Percentiles rank a stretch among this genome's conserved stretches.
Conservation (phyloP, 371 early-diverging fungal genomes). For the Mucor indicus region DNA sequence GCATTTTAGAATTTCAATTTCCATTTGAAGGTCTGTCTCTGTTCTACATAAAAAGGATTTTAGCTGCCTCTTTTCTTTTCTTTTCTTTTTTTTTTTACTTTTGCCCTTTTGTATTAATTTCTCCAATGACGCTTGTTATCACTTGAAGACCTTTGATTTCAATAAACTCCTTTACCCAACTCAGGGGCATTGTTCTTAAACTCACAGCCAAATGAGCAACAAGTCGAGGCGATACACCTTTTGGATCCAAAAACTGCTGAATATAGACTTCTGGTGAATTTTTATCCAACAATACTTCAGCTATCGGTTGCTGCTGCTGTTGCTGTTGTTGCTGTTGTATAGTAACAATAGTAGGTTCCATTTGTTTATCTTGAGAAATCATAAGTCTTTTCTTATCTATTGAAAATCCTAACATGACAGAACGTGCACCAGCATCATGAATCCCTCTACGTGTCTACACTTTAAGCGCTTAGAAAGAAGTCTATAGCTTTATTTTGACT, state of each 20-base stretch:
- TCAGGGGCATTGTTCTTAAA: slow-evolving; percentile 72
- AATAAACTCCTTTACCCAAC: slow-evolving; percentile 67
- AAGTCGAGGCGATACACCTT: slow-evolving; percentile 55
- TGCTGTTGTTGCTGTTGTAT: background rate
- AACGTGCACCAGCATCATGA: slow-evolving; percentile 31
- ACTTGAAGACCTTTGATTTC: slow-evolving; percentile 68
- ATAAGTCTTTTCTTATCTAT: slow-evolving; percentile 51
- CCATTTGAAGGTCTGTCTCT: slow-evolving; percentile 73
- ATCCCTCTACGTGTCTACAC: slow-evolving; percentile 46
- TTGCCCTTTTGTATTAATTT: slow-evolving; percentile 45
- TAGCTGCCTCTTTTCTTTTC: background rate
- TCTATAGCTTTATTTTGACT: background rate
- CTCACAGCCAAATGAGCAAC: slow-evolving; percentile 64
- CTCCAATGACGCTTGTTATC: slow-evolving; percentile 63
- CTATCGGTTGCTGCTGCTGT: no score
- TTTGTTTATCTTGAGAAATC: slow-evolving; percentile 51
- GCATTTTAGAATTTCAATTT: slow-evolving; percentile 78
- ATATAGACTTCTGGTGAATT: slow-evolving; percentile 66
- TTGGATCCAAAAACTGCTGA: slow-evolving; percentile 58
- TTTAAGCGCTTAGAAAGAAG: background rate
- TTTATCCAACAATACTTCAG: no score
- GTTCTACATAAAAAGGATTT: slow-evolving; percentile 34
- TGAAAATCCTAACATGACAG: slow-evolving; percentile 40
- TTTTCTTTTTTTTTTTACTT: slow-evolving; percentile 31
- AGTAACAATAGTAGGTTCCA: slow-evolving; percentile 20